Evolutionary conservation across 2,329 filamentous ascomycete species (phyloP).

Genomic region (Claviceps sp.): DNA sequence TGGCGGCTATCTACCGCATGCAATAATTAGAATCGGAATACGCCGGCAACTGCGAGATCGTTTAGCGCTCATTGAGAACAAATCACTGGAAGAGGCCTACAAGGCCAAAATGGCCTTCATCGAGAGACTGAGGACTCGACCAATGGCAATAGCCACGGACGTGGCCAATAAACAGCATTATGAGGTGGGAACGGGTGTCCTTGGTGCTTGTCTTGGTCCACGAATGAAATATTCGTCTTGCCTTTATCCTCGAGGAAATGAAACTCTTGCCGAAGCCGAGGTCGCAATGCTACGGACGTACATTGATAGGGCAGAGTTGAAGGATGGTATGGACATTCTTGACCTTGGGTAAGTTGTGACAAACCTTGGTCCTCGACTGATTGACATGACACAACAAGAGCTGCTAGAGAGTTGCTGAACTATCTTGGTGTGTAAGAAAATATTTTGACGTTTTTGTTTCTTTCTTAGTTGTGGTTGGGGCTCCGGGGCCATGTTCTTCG

Average conservation of each 20-base stretch:
- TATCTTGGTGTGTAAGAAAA: background rate
- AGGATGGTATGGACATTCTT: conserved; percentile 46
- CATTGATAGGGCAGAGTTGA: conserved; percentile 43
- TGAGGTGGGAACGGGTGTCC: conserved; percentile 53
- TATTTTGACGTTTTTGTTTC: background rate
- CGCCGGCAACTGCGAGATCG: conserved; percentile 51
- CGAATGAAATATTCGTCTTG: conserved; percentile 62
- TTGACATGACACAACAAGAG: background rate
- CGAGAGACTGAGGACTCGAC: conserved; percentile 39
- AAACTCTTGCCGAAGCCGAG: conserved; percentile 54
- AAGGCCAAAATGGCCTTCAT: conserved; percentile 52
- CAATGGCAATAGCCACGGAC: conserved; percentile 55
- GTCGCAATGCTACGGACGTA: conserved; percentile 52
- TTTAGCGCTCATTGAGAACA: conserved; percentile 37
- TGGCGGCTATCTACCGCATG: conserved; percentile 49
- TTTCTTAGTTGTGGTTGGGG: conserved; percentile 51
- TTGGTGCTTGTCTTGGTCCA: conserved; percentile 47
- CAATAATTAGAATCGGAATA: conserved; percentile 51
- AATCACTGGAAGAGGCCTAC: conserved; percentile 38
- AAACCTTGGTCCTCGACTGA: background rate
- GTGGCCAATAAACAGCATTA: conserved; percentile 59
- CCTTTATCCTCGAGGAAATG: conserved; percentile 47
- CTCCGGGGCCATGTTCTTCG: conserved; percentile 50
- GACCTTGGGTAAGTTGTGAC: conserved; percentile 40
- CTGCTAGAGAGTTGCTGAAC: background rate